Evolutionary conservation across 139 green algal species (phyloP), one percentile per base, ranked within the genome.

Genomic region (Chlorella vulgaris): DNA sequence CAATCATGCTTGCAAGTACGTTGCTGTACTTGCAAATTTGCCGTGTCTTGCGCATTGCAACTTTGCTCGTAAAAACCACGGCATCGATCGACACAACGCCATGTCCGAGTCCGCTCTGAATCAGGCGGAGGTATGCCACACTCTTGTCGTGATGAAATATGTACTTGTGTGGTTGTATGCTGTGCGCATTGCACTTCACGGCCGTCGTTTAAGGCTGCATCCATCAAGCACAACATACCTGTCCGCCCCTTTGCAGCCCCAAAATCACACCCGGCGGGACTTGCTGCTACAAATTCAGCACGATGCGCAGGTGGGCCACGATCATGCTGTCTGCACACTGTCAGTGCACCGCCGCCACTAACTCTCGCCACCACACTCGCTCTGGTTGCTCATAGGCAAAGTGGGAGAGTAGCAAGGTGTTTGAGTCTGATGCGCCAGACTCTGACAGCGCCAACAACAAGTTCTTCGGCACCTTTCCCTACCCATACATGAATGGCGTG

Each of bases 401-500:
- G 67, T 99, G 96, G 96, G 85, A 90, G 8, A 78, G 91, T 0
- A 81, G 85, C 3, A 97, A 96, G 67, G 47, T 93, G 0, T 99
- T 99, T 60, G 91, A 99, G 79, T 90, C 84, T 1, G 80, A 98
- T 75, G 94, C 96, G 0, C 95, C 96, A 2, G 58, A 77, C 8
- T 69, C 83, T 74, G 89, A 86, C 87, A 68, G 42, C 39, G 76
- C 76, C 0, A 74, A 91, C 7, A 86, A 86, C n/a, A 99, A 98
- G 90, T 99, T 97, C 84, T 99, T 98, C 80, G 97, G 94, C 69
- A 99, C 96, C 86, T 99, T 99, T 74, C 97, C 97, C 7, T 99
- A 99, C 81, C 97, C 97, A 0, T 99, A 99, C 92, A 99, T 99
- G 97, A 99, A 99, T 82, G 97, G 97, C 28, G 70, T 99, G 83